Base-by-base conservation (phyloP, 345 rosid species). In the Populus pruinosa region DNA sequence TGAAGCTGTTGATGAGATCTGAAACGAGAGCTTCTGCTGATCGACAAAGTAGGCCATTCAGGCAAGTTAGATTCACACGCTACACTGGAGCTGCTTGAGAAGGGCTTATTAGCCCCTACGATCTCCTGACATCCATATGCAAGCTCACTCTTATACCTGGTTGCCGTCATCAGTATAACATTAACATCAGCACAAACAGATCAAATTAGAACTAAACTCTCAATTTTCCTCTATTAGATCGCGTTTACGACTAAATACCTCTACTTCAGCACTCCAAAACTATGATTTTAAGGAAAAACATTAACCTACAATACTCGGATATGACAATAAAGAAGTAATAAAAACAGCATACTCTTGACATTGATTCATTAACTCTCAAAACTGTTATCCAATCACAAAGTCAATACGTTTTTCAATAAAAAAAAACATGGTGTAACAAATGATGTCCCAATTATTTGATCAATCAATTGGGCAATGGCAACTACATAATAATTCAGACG, bases 91-190 rank as follows among this genome's bases (percentile, higher is more conserved):
- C 73, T 59, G 33, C 27, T 44, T 43, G 70, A 21, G 6, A 69
- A 68, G 6, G 70, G 53, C 47, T 68, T 59, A 17, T 6, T 18
- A 17, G 41, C 69, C 76, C 67, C 72, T 59, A 47, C 5, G 27
- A 44, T 67, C 63, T 74, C 35, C 29, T 4, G 6, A 21, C 69
- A 44, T 44, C 78, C 17, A 8, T 79, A 66, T 25, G 13, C 78
- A 10, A 74, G 61, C 14, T 44, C 78, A 59, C 29, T 69, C 56
- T 25, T 61, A 47, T 36, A 61, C 78, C 82, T 79, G 82, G 41
- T 74, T n/a, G 20, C 69, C 56, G 18, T 20, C 43, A 7, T 13
- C 17, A 55, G n/a, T 11, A 18, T 16, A 38, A 67, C 68, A 31
- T 5, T 44, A 0, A 36, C 18, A 56, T 20, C 65, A 76, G 63